Evolutionary conservation across 139 green algal genomes (phyloP), one percentile per base, ranked within the genome.

Genomic region (Eudorina sp.): DNA sequence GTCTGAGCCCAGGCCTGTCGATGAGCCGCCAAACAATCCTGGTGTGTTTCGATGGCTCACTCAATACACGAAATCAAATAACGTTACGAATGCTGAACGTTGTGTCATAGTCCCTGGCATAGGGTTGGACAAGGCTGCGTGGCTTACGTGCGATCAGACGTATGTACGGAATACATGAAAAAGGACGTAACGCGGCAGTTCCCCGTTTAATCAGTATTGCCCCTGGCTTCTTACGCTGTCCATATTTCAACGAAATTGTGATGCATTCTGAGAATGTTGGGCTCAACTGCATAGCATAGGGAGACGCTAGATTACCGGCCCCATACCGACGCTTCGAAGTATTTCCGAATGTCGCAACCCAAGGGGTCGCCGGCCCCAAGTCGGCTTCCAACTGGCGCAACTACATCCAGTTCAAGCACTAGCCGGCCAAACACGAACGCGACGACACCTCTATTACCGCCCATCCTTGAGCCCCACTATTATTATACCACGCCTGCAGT

Each of bases 281-380:
- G n/a, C n/a, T n/a, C n/a, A n/a, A n/a, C n/a, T n/a, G n/a, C n/a
- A n/a, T n/a, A n/a, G n/a, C n/a, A n/a, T n/a, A n/a, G n/a, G n/a
- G n/a, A n/a, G n/a, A n/a, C n/a, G n/a, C n/a, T n/a, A n/a, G n/a
- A n/a, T n/a, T n/a, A n/a, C n/a, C n/a, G n/a, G n/a, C 31, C 9
- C 21, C 23, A 75, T 75, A 75, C 41, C 70, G 70, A 79, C 70
- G 41, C 70, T 79, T 79, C 70, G 70, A 79, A 79, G 70, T 23
- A 23, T 79, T 53, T 53, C 40, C 70, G 18, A 31, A 79, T 79
- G 70, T 79, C 73, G 27, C 73, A 81, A 48, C 16, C 70, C 41
- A 81, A 81, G 73, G 45, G 51, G 31, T 69, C 53, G 36, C 31
- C 76, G 36, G 23, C 76, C 51, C 29, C 43, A 43, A 83, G 76